Base-by-base conservation (phyloP, 2,329 filamentous ascomycete species). In the Diaporthe velutina region DNA sequence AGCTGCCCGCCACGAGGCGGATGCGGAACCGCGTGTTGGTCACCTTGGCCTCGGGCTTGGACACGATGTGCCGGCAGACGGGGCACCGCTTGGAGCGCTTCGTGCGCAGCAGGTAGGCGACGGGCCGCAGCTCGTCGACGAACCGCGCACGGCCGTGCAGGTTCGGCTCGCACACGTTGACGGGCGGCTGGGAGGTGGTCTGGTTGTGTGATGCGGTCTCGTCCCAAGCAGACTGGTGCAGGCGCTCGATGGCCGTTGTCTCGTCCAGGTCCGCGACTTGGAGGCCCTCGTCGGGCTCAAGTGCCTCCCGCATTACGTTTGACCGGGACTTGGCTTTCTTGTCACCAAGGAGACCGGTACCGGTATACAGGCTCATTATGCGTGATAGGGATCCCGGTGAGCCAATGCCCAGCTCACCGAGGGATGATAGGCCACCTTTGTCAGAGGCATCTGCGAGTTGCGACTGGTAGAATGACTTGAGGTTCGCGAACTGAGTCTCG, bases 41-140 rank as follows among this genome's bases (percentile, higher is more conserved):
- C 42, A 98, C 93, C 83, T 98, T 99, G 75, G 93, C 91, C 84
- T 99, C 97, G 19, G 96, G 97, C 82, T 98, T 97, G 76, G 95
- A 94, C 79, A 99, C 93, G 81, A 98, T 98, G 85, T 98, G 96
- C 17, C 97, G 93, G 84, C 97, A 99, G 15, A 93, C 90, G 68
- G 95, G 93, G 83, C 97, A 99, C 60, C 97, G 94, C 85, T 98
- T 98, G 28, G 95, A 95, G 50, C 96, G 93, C 82, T 98, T 98
- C 0, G 96, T 98, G 73, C 95, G 93, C 19, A 99, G 90, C 2
- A 97, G 89, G 22, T 94, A 93, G 0, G 96, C 93, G 19, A 96
- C 89, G 0, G 97, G 97, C 38, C 95, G 93, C 7, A 98, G 90
- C 28, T 96, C 91, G 71, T 93, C 89, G 2, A 90, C 85, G 81